Percentiles rank a stretch among this genome's conserved stretches.
phyloP scores from a whole-genome alignment of 2,329 filamentous ascomycete genomes.

The Coleophoma eucalyptorum region DNA sequence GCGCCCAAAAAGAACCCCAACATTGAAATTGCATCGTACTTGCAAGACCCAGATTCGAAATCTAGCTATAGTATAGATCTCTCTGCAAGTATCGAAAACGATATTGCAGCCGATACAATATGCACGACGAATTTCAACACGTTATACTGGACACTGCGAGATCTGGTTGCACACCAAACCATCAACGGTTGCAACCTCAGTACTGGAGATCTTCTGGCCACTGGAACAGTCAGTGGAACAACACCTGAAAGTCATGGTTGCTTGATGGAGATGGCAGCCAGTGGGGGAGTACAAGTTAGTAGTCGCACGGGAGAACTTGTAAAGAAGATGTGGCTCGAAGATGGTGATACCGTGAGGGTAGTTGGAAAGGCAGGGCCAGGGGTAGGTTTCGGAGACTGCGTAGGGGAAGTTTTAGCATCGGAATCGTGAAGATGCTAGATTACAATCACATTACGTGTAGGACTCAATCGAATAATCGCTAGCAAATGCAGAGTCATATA shows the following conservation, averaged over 20 bases:
- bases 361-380: conserved; percentile 12
- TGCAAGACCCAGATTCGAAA: conserved; percentile 27
- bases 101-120: neutral
- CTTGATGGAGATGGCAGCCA: conserved; percentile 35
- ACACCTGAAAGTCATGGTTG: conserved; percentile 32
- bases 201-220: conserved; percentile 37
- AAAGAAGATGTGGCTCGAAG: conserved; percentile 31
- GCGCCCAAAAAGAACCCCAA: conserved; percentile 17
- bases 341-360: conserved; percentile 30
- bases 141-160: conserved; percentile 1
- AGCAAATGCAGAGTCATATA: too few relatives aligned
- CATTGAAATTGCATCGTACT: conserved; percentile 21
- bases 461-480: too few relatives aligned
- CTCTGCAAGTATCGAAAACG: conserved; percentile 9
- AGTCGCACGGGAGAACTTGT: conserved; percentile 22
- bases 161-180: conserved; percentile 33
- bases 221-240: conserved; percentile 36
- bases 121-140: neutral
- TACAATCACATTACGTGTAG: too few relatives aligned
- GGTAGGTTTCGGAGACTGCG: conserved; percentile 23
- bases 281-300: conserved; percentile 27
- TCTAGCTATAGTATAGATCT: conserved; percentile 29
- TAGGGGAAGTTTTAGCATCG: conserved; percentile 10
- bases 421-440: neutral
- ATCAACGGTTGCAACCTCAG: conserved; percentile 32